Base-by-base conservation (phyloP, 2,329 filamentous ascomycete species). In the Trichoderma pleuroti region DNA sequence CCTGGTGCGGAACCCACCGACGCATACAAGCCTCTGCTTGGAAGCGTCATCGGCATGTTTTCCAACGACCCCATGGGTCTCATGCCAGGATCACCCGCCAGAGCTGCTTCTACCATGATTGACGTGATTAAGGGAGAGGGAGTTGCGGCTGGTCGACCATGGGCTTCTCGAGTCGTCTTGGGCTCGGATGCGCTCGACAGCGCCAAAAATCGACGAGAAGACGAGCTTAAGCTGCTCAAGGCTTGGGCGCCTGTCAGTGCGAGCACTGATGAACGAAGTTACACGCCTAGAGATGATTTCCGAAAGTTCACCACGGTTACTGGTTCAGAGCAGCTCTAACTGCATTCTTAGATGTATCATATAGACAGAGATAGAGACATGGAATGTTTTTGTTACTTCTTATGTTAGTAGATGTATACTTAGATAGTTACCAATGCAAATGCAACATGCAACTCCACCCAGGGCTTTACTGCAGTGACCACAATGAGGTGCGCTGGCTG, bases 71-170 rank as follows among this genome's bases (percentile, higher is more conserved):
- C 74, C 7, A 68, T 74, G 73, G 69, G 56, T 6, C 72, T 73
- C 36, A 77, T 78, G 72, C 77, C 76, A 0, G 78, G 78, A 8
- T 75, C 78, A 28, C 54, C 76, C 2, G 57, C 21, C 1, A 77
- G 75, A 68, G 74, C 74, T 1, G 75, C 75, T 7, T 46, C 42
- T 18, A 46, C 63, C 11, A 77, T 80, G 14, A 73, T 74, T 11
- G 76, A 78, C 65, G 71, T 79, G n/a, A 70, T 79, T 32, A 77
- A 77, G 66, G 21, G 73, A 4, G 76, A 79, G 56, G 77, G 77
- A 0, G 36, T 75, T 10, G 76, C 75, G 1, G 73, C 69, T 6
- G 76, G 73, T 0, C 76, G 72, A 62, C 59, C 72, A 5, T 78
- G 76, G 74, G 72, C 76, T 0, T 70, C 76, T 8, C 74, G 78